phyloP scores from a whole-genome alignment of 805 yeast genomes.

The Saturnispora zaruensis region DNA sequence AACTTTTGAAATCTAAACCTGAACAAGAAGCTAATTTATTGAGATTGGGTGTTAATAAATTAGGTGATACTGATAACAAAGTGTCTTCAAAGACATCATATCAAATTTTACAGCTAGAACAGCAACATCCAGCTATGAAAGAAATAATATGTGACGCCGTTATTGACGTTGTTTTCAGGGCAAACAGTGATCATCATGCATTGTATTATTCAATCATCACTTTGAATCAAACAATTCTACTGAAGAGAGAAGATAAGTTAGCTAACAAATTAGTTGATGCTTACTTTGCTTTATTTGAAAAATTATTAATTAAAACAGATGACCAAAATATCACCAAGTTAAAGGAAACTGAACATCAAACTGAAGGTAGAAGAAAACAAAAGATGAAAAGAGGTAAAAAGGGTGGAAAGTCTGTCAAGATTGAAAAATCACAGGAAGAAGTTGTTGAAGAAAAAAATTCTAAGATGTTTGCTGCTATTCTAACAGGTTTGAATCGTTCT shows the following conservation, averaged over 20 bases:
- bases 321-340: slow-evolving; percentile 31
- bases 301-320: slow-evolving; percentile 64
- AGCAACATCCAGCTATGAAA: slow-evolving; percentile 95
- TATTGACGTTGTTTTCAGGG: slow-evolving; percentile 69
- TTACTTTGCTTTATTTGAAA: slow-evolving; percentile 81
- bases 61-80: slow-evolving; percentile 88
- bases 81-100: slow-evolving; percentile 85
- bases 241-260: slow-evolving; percentile 64
- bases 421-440: slow-evolving; percentile 55
- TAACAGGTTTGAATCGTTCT: slow-evolving; percentile 93
- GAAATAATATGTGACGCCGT: slow-evolving; percentile 68
- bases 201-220: slow-evolving; percentile 83
- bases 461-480: slow-evolving; percentile 77
- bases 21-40: slow-evolving; percentile 93
- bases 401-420: slow-evolving; percentile 76
- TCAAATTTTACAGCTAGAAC: slow-evolving; percentile 69
- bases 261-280: slow-evolving; percentile 80
- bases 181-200: slow-evolving; percentile 74
- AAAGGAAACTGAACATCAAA: slow-evolving; percentile 40
- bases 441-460: slow-evolving; percentile 71
- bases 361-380: slow-evolving; percentile 59
- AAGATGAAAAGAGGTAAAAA: slow-evolving; percentile 75
- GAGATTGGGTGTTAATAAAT: slow-evolving; percentile 82
- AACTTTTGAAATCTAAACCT: slow-evolving; percentile 74
- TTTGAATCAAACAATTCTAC: slow-evolving; percentile 84